Conservation (phyloP, 371 early-diverging fungal genomes). For the Mortierella sp. region DNA sequence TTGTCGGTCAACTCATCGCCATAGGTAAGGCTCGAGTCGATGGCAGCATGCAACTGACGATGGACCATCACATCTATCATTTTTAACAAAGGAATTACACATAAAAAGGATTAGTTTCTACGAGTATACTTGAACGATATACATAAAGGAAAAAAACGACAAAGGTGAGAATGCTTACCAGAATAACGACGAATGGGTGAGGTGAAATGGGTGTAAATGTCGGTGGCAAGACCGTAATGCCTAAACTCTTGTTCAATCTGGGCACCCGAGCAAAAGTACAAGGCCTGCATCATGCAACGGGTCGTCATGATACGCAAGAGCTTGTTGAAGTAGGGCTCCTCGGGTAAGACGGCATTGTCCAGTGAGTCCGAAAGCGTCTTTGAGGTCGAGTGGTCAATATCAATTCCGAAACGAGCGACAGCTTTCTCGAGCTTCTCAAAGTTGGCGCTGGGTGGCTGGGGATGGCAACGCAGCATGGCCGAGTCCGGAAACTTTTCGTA, state of each 20-base stretch:
- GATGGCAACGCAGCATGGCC: slow-evolving; percentile 94
- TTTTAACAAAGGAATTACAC: slow-evolving; percentile 46
- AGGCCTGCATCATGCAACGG: slow-evolving; percentile 95
- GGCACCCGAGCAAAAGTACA: slow-evolving; percentile 90
- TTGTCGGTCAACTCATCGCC: slow-evolving; percentile 87
- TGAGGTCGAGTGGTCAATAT: slow-evolving; percentile 72
- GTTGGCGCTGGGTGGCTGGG: slow-evolving; percentile 78
- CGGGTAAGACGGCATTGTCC: slow-evolving; percentile 79
- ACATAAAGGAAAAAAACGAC: background rate
- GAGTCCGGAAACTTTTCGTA: slow-evolving; percentile 86
- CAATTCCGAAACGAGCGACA: slow-evolving; percentile 66
- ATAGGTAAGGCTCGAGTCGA: slow-evolving; percentile 70
- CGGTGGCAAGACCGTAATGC: slow-evolving; percentile 90
- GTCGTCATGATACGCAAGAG: slow-evolving; percentile 93
- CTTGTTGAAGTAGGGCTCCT: slow-evolving; percentile 91
- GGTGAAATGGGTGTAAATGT: slow-evolving; percentile 95
- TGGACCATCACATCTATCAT: slow-evolving; percentile 94
- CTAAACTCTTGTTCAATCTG: slow-evolving; percentile 81
- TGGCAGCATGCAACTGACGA: slow-evolving; percentile 87
- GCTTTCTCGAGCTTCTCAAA: slow-evolving; percentile 85
- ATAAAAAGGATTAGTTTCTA: slow-evolving; percentile 12
- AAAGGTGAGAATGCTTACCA: slow-evolving; percentile 59
- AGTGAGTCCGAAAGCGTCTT: slow-evolving; percentile 88
- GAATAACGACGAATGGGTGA: slow-evolving; percentile 97
- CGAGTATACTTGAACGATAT: background rate